These are phyloP conservation scores for Isabelozyma heimii DNA, from an alignment of 805 yeast species.

Conservation along the genomic window DNA sequence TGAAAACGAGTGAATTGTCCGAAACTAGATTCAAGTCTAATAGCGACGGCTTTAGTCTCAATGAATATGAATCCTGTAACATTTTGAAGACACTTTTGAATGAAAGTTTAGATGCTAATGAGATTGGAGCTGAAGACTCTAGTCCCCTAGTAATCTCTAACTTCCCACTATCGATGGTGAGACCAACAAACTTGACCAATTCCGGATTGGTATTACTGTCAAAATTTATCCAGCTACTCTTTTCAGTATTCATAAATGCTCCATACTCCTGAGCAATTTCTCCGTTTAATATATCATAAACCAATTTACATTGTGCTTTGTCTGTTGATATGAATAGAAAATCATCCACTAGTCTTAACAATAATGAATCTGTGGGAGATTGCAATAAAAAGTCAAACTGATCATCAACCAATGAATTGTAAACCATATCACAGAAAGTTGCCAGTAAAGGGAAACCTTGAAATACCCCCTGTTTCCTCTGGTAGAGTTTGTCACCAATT, in stretches of 20 bases:
- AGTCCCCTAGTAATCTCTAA: conserved; percentile 15
- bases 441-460: conserved; percentile 84
- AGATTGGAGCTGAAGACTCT: conserved; percentile 3
- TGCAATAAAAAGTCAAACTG: conserved; percentile 15
- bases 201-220: neutral
- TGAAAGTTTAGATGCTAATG: conserved; percentile 11
- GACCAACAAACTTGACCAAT: conserved; percentile 26
- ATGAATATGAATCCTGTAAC: conserved; percentile 6
- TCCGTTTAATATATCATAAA: conserved; percentile 15
- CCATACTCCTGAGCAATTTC: conserved; percentile 25
- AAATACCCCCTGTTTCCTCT: conserved; percentile 68
- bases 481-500: conserved; percentile 23
- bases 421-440: conserved; percentile 68
- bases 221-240: conserved; percentile 15
- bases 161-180: conserved; percentile 19
- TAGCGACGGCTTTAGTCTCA: neutral
- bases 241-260: conserved; percentile 32
- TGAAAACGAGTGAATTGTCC: neutral
- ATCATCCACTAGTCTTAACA: conserved; percentile 80
- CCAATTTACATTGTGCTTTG: conserved; percentile 14
- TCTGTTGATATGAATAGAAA: conserved; percentile 65
- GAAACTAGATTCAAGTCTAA: neutral
- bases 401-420: conserved; percentile 56
- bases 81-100: conserved; percentile 15
- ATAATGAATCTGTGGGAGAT: conserved; percentile 22